Conservation (phyloP, 805 yeast species). For the Isabelozyma rhagii region DNA sequence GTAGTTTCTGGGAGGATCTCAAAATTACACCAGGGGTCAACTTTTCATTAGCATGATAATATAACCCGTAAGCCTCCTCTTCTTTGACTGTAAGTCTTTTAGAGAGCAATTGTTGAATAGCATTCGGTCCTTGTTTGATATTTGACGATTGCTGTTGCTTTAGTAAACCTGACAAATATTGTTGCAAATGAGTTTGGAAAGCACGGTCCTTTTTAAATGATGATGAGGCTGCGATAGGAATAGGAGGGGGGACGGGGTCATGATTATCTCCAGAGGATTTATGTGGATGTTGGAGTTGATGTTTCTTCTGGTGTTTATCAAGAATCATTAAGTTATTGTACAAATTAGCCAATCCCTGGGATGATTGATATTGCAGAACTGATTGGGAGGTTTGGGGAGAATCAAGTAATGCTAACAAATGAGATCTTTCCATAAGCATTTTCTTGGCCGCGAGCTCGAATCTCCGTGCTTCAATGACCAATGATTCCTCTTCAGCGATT, state of each 20-base stretch:
- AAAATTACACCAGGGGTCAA: constrained; percentile 77
- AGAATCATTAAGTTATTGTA: constrained; percentile 73
- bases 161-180: constrained; percentile 34
- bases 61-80: constrained; percentile 80
- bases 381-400: constrained; percentile 79
- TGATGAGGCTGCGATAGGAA: constrained; percentile 55
- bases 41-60: constrained; percentile 67
- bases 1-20: constrained; percentile 58
- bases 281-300: constrained; percentile 41
- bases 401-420: constrained; percentile 73
- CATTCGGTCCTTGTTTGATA: constrained; percentile 32
- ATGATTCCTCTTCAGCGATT: constrained; percentile 94
- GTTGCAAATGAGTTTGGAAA: constrained; percentile 46
- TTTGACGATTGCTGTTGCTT: constrained; percentile 26
- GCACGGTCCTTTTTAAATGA: constrained; percentile 39
- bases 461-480: constrained; percentile 87
- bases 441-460: constrained; percentile 91
- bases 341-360: constrained; percentile 86
- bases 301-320: constrained; percentile 58
- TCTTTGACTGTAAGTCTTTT: constrained; percentile 69
- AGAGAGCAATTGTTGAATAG: constrained; percentile 44
- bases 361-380: constrained; percentile 71
- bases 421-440: constrained; percentile 78
- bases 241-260: constrained; percentile 57
- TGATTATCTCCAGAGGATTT: constrained; percentile 11